phyloP scores from a whole-genome alignment of 176 grass and related monocot species.

The Eragrostis nindensis region DNA sequence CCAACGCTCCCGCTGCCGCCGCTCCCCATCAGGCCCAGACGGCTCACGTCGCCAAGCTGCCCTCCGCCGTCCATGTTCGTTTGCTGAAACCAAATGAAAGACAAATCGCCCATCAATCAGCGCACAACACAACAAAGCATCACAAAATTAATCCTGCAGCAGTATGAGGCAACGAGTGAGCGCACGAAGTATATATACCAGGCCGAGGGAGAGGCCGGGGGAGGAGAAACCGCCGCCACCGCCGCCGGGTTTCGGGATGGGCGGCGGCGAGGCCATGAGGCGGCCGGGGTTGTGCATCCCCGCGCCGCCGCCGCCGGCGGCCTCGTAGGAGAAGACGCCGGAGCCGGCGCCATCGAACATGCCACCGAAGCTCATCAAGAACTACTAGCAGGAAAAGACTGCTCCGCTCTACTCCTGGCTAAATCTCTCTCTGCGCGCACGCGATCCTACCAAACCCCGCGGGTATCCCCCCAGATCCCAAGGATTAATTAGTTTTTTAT shows the following conservation, averaged over 20 bases:
- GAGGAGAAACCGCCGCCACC: slow-evolving; percentile 32
- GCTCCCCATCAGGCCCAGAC: slow-evolving; percentile 41
- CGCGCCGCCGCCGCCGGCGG: slow-evolving; percentile 18
- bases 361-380: slow-evolving; percentile 84
- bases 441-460: slow-evolving; percentile 27
- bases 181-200: slow-evolving; percentile 58
- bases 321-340: slow-evolving; percentile 68
- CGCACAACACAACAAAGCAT: background rate
- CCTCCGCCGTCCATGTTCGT: slow-evolving; percentile 65
- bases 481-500: slow-evolving; percentile 33
- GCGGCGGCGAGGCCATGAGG: slow-evolving; percentile 40
- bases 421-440: slow-evolving; percentile 16
- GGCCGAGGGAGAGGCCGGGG: slow-evolving; percentile 80
- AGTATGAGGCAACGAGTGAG: background rate
- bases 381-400: background rate
- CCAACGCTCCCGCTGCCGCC: slow-evolving; percentile 48
- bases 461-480: slow-evolving; percentile 49
- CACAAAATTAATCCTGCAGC: no score
- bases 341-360: slow-evolving; percentile 81
- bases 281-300: slow-evolving; percentile 44
- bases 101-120: background rate
- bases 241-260: slow-evolving; percentile 33
- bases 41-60: slow-evolving; percentile 44
- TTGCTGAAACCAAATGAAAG: slow-evolving; percentile 36
- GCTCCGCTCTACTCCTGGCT: slow-evolving; percentile 18